These are phyloP conservation scores for Candida germanica DNA, from an alignment of 805 yeast genomes.

Conservation along the genomic window DNA sequence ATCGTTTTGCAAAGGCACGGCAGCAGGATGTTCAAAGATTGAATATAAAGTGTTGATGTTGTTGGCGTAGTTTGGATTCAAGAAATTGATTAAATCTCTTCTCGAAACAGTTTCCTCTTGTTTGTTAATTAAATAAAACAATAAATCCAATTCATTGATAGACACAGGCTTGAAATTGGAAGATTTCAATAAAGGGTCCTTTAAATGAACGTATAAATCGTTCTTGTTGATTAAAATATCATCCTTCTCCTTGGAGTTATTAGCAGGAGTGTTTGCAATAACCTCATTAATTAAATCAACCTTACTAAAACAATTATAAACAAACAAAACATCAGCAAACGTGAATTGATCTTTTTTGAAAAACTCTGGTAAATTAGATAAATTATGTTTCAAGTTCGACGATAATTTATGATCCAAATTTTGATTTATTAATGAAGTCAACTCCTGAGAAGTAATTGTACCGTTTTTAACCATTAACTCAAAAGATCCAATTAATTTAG, in stretches of 20 bases:
- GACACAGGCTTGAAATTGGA: conserved; percentile 43
- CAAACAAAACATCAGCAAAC: conserved; percentile 37
- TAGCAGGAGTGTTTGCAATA: conserved; percentile 45
- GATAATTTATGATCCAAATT: conserved; percentile 43
- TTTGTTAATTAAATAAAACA: conserved; percentile 39
- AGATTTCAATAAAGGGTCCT: conserved; percentile 42
- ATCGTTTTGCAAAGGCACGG: conserved; percentile 32
- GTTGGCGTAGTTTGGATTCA: conserved; percentile 55
- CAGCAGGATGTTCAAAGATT: conserved; percentile 41
- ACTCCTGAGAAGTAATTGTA: conserved; percentile 27
- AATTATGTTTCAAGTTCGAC: conserved; percentile 32
- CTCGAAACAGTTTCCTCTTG: conserved; percentile 38
- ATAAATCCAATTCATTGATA: conserved; percentile 37
- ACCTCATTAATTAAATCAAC: conserved; percentile 45
- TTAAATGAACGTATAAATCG: conserved; percentile 40
- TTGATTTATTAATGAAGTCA: conserved; percentile 30
- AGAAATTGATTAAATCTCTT: conserved; percentile 40
- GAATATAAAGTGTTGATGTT: conserved; percentile 32
- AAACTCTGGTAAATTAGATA: conserved; percentile 33
- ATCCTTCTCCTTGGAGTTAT: conserved; percentile 32
- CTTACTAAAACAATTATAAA: conserved; percentile 39
- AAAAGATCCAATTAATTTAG: conserved; percentile 42
- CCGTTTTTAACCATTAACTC: conserved; percentile 35
- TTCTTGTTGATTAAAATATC: conserved; percentile 40
- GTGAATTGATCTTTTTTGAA: conserved; percentile 31